Base-by-base conservation (phyloP, 305 asterid genomes). In the Euphrasia arctica region DNA sequence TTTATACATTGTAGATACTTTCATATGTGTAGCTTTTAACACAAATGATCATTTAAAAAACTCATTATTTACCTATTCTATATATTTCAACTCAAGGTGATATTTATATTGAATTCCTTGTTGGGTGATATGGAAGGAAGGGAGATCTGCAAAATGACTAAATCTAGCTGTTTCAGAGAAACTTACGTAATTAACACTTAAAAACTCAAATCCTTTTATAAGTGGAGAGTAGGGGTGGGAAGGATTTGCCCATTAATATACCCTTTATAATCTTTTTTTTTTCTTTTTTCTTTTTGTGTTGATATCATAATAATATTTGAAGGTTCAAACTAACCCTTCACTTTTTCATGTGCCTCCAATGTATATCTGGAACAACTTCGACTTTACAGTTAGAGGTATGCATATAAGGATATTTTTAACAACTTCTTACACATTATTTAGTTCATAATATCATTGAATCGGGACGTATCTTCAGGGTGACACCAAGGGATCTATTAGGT, bases 351-450 rank as follows among this genome's bases (percentile, higher is more conserved):
- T 5, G 36, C 41, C 41, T 14, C 6, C 8, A 36, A 31, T 25
- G 47, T 27, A 62, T 62, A 47, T 54, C 34, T 54, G 71, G 65
- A 48, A 65, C 61, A 29, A 50, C 70, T 18, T 43, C 70, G 5
- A 69, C 47, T 34, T 60, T 58, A 32, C 76, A 77, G 81, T 70
- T 77, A 58, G 81, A 77, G 81, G 81, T 77, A 70, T 52, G 78
- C 32, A 58, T 28, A 32, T 49, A 29, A 39, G 8, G 31, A 32
- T 14, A 18, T 51, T 14, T 7, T 39, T 9, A 39, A 39, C 27
- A 31, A 18, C 28, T 11, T 72, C 42, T 4, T 18, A 4, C 8
- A 41, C 60, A 13, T 28, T 10, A 2, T 70, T 41, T 47, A 13
- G 54, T 50, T 67, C 28, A 34, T 12, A 50, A 34, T 54, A 34